Percentiles rank a stretch among this genome's conserved stretches.
These are phyloP conservation scores for Holtermannia corniformis DNA, from an alignment of 768 basidiomycete genomes.

Conservation along the genomic window DNA sequence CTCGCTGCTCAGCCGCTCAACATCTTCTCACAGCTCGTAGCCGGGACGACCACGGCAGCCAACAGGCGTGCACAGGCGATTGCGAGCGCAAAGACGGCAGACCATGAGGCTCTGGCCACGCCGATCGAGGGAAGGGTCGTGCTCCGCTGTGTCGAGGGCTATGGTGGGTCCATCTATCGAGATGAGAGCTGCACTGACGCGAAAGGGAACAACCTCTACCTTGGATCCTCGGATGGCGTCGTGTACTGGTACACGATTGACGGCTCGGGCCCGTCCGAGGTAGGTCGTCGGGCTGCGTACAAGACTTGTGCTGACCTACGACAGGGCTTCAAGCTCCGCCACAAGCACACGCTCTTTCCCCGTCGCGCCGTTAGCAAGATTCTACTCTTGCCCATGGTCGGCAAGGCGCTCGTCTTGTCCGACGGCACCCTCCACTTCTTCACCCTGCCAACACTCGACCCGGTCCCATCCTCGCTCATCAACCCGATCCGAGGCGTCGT, in stretches of 20 bases:
- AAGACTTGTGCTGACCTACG: constrained; percentile 16
- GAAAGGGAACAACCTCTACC: constrained; percentile 73
- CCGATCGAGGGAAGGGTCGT: constrained; percentile 5
- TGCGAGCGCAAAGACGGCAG: constrained; percentile 1
- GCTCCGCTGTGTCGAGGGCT: constrained; percentile 32
- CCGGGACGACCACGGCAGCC: not conserved
- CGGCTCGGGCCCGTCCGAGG: constrained; percentile 19
- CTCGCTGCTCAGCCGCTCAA: constrained; percentile 4
- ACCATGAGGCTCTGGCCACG: not conserved
- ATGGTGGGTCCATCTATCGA: constrained; percentile 7
- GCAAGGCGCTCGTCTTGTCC: constrained; percentile 58
- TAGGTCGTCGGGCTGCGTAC: constrained; percentile 7
- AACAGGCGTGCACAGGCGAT: not conserved
- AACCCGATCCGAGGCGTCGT: constrained; percentile 73
- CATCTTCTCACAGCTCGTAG: not conserved
- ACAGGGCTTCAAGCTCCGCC: constrained; percentile 53
- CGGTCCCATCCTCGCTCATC: constrained; percentile 51
- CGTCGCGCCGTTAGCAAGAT: constrained; percentile 72
- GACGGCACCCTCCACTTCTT: constrained; percentile 60
- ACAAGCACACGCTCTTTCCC: constrained; percentile 59
- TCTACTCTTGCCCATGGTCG: constrained; percentile 64
- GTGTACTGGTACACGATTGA: constrained; percentile 69
- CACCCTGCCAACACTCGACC: constrained; percentile 68
- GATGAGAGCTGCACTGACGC: not conserved
- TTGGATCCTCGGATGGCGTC: constrained; percentile 76